phyloP scores from a whole-genome alignment of 371 early-diverging fungal species.

The Mortierella sp. region DNA sequence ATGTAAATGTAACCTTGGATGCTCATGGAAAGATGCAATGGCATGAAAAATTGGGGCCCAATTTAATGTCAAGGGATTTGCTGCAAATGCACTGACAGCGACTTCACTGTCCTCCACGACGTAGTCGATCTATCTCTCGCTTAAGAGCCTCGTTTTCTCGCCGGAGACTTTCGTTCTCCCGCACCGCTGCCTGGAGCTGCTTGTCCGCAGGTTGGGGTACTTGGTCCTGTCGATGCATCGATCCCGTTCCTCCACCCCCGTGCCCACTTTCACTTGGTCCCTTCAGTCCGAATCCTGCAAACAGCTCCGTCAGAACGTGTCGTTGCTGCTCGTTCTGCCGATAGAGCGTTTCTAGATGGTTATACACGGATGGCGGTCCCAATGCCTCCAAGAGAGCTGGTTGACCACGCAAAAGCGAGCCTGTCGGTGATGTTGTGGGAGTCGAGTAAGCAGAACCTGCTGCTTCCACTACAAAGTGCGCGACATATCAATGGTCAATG shows the following conservation, averaged over 20 bases:
- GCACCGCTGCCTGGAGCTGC: conserved; percentile 55
- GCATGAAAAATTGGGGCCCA: neutral
- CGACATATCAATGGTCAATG: conserved; percentile 1
- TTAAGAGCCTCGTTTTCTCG: conserved; percentile 66
- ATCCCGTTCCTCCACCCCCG: neutral
- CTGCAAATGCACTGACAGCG: too few relatives aligned
- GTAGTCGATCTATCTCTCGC: conserved; percentile 60
- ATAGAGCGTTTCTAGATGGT: conserved; percentile 45
- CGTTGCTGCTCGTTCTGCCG: conserved; percentile 55
- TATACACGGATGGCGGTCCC: conserved; percentile 21
- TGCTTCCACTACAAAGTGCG: conserved; percentile 4
- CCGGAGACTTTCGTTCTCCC: conserved; percentile 64
- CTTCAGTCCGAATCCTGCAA: conserved; percentile 41
- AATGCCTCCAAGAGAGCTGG: conserved; percentile 24
- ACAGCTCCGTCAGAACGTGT: conserved; percentile 35
- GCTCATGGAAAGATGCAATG: too few relatives aligned
- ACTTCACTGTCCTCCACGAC: conserved; percentile 33
- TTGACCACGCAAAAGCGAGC: conserved; percentile 42
- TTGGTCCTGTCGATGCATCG: conserved; percentile 26
- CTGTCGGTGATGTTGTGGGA: conserved; percentile 46
- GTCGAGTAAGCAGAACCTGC: conserved; percentile 32
- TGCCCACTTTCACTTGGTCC: conserved; percentile 5
- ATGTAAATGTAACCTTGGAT: too few relatives aligned
- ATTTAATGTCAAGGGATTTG: neutral
- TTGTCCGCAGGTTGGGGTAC: conserved; percentile 49